phyloP scores from a whole-genome alignment of 805 yeast genomes.

The Barnettozyma pratensis region DNA sequence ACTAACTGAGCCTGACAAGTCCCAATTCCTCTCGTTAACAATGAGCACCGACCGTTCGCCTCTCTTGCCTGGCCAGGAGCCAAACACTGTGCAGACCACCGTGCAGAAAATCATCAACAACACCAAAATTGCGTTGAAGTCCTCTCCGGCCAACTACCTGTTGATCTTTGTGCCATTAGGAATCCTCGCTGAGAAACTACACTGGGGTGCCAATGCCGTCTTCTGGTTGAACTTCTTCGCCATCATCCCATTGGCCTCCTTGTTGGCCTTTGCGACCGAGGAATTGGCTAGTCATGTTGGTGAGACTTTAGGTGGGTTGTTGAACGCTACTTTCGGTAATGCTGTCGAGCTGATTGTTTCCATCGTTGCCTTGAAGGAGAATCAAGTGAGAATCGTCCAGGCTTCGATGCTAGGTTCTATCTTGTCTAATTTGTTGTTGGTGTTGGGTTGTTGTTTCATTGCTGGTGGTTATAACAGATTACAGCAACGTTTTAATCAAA shows the following conservation, averaged over 20 bases:
- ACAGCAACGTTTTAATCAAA: slow-evolving; percentile 87
- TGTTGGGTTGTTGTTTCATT: slow-evolving; percentile 91
- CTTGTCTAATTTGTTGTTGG: slow-evolving; percentile 80
- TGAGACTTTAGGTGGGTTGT: slow-evolving; percentile 85
- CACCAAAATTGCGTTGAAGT: slow-evolving; percentile 31
- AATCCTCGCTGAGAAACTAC: slow-evolving; percentile 58
- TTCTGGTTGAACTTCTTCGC: slow-evolving; percentile 82
- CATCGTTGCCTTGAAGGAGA: slow-evolving; percentile 76
- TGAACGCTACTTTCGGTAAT: slow-evolving; percentile 96
- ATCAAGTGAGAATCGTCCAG: slow-evolving; percentile 91
- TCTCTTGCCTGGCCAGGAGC: slow-evolving; percentile 6
- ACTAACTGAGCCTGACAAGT: no score
- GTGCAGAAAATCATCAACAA: slow-evolving; percentile 18
- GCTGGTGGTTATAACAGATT: slow-evolving; percentile 87
- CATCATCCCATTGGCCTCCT: slow-evolving; percentile 87
- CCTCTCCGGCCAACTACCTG: slow-evolving; percentile 72
- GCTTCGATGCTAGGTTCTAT: slow-evolving; percentile 97
- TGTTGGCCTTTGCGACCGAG: slow-evolving; percentile 90
- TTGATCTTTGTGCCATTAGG: slow-evolving; percentile 89
- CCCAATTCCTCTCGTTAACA: background rate
- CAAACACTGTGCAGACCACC: background rate
- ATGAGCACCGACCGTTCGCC: slow-evolving; percentile 9
- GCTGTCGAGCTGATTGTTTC: slow-evolving; percentile 97
- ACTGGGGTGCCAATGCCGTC: slow-evolving; percentile 47
- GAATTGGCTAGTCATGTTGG: slow-evolving; percentile 85